Evolutionary conservation across 768 basidiomycete species (phyloP), one percentile per base, ranked within the genome.

Genomic region (Holtermanniella nyarrowii): DNA sequence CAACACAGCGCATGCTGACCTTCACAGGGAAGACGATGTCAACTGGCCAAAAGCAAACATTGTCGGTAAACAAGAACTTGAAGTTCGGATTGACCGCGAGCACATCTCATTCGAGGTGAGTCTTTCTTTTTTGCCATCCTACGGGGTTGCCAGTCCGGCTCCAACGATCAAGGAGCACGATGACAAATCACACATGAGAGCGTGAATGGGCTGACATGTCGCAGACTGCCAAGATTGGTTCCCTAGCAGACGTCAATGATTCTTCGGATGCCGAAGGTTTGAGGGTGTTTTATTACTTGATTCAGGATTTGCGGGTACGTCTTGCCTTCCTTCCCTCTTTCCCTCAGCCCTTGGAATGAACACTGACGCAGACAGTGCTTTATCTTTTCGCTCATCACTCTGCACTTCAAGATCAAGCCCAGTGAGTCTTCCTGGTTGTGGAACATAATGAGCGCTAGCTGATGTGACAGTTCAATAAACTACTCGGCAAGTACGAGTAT

Each of bases 351-450:
- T n/a, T 18, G 3, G 46, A 40, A 22, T 18, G 2, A 13, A 13
- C 10, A 25, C 18, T 12, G 50, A 13, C 21, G n/a, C 26, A 7
- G 7, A 4, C 63, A 99, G 93, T 96, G 91, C 74, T 80, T 96
- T 54, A 91, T 99, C 61, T 95, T 97, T 73, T 96, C 95, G 7
- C 80, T 99, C 56, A 97, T 99, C 70, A 88, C 89, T 2, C 80
- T 99, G 31, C 93, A 99, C 77, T 97, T 99, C 84, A 97, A 97
- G 77, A 97, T 99, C 79, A 97, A 99, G 78, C 95, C 95, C 14
- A 96, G 67, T 71, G 48, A 61, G 67, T 61, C 26, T 44, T 16
- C 5, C 37, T 37, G 12, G 13, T 14, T 42, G 10, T 16, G 10
- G 10, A 16, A 16, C 16, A 37, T 16, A 16, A n/a, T n/a, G n/a